phyloP scores from a whole-genome alignment of 108 stramenopile species.

The Craspedostauros australis region DNA sequence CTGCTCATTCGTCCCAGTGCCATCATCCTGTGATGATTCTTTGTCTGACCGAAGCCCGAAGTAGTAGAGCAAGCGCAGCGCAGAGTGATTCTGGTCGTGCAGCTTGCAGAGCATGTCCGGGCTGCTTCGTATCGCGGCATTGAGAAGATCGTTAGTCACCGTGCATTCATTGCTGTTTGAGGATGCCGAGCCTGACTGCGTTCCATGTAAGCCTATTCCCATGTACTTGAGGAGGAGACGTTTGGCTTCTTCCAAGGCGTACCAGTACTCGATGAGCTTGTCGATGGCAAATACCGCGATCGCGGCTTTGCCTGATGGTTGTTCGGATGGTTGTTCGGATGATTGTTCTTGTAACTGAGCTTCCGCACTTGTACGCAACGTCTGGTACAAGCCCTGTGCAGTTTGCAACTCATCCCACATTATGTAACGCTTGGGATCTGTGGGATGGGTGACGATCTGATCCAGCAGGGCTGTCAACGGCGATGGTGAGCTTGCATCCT shows the following conservation, averaged over 20 bases:
- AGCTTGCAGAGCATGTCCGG: constrained; percentile 32
- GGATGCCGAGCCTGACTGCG: too few relatives aligned
- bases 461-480: too few relatives aligned
- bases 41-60: constrained; percentile 8
- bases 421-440: constrained; percentile 58
- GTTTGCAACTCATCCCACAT: constrained; percentile 40
- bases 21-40: neutral
- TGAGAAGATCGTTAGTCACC: too few relatives aligned
- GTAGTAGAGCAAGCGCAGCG: constrained; percentile 49
- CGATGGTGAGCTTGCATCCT: too few relatives aligned
- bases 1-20: neutral
- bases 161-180: too few relatives aligned
- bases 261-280: constrained; percentile 38
- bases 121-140: too few relatives aligned
- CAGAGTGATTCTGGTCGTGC: constrained; percentile 44
- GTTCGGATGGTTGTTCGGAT: too few relatives aligned
- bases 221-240: constrained; percentile 31
- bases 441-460: constrained; percentile 52
- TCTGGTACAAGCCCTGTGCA: too few relatives aligned
- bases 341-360: too few relatives aligned
- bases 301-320: too few relatives aligned
- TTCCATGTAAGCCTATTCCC: constrained; percentile 34
- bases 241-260: constrained; percentile 34
- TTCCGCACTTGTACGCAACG: neutral
- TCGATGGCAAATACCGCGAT: neutral